Conservation (phyloP, 164 flowering plant genomes). For the Sextonia rubra region DNA sequence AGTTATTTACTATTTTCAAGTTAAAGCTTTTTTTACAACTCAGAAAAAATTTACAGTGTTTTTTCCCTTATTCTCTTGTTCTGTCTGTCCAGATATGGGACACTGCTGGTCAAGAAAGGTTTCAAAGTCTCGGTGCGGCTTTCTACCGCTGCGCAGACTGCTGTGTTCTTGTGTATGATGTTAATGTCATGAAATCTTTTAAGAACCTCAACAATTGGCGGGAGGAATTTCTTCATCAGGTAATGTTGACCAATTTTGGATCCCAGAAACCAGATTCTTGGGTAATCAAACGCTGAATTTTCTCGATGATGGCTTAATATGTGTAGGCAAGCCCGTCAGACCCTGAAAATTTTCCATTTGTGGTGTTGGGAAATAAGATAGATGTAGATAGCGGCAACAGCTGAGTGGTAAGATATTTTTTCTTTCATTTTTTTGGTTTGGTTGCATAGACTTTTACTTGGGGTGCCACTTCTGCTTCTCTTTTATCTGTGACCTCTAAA, state of each 20-base stretch:
- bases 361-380: slow-evolving; percentile 83
- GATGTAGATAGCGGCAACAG: slow-evolving; percentile 96
- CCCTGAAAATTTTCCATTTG: slow-evolving; percentile 93
- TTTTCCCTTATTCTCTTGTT: too few species aligned
- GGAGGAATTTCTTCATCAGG: slow-evolving; percentile 89
- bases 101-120: slow-evolving; percentile 94
- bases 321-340: slow-evolving; percentile 84
- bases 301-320: slow-evolving; percentile 6
- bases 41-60: too few species aligned
- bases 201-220: slow-evolving; percentile 85
- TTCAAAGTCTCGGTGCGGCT: slow-evolving; percentile 92
- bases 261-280: not conserved
- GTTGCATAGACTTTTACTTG: too few species aligned
- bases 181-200: slow-evolving; percentile 83
- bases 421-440: slow-evolving; percentile 6
- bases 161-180: slow-evolving; percentile 92
- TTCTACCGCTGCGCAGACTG: slow-evolving; percentile 94
- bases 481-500: too few species aligned
- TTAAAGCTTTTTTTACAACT: too few species aligned
- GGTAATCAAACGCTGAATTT: not conserved
- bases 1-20: too few species aligned
- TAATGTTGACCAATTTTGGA: slow-evolving; percentile 9
- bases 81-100: slow-evolving; percentile 71
- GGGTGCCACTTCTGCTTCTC: too few species aligned
- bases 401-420: slow-evolving; percentile 59